A percentile compares a stretch with the other conserved stretches of the same genome.
Conservation (phyloP, 208 protist species). For the Trypanosoma scelopori region DNA sequence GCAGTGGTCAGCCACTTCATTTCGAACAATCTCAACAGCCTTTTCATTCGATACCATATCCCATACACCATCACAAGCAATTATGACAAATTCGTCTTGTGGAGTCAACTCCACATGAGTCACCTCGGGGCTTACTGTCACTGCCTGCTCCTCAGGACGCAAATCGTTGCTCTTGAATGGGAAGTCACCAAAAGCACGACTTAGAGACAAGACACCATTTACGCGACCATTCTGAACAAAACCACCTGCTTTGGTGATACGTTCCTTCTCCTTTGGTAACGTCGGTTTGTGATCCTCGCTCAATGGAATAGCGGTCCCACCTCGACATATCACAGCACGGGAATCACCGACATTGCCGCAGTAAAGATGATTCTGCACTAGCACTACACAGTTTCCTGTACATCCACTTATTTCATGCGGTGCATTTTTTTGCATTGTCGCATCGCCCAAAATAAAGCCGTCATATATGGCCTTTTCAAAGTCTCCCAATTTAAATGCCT, state of each 20-base stretch:
- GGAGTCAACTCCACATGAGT: slow-evolving; percentile 74
- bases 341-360: slow-evolving; percentile 95
- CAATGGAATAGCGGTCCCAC: slow-evolving; percentile 86
- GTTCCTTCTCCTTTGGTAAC: slow-evolving; percentile 71
- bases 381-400: slow-evolving; percentile 78
- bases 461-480: slow-evolving; percentile 71
- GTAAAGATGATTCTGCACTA: slow-evolving; percentile 90
- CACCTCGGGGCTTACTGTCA: slow-evolving; percentile 76
- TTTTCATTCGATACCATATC: slow-evolving; percentile 91
- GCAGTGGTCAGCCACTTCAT: slow-evolving; percentile 79
- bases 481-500: slow-evolving; percentile 55
- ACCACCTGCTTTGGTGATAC: slow-evolving; percentile 87
- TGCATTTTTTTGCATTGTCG: slow-evolving; percentile 64
- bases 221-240: slow-evolving; percentile 92
- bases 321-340: slow-evolving; percentile 83
- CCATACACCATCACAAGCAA: slow-evolving; percentile 94
- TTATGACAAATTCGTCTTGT: slow-evolving; percentile 90
- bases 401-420: slow-evolving; percentile 80
- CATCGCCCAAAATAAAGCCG: slow-evolving; percentile 72
- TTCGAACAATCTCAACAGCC: slow-evolving; percentile 87
- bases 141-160: slow-evolving; percentile 73
- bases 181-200: slow-evolving; percentile 94
- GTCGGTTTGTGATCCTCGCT: slow-evolving; percentile 95
- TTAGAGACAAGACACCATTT: slow-evolving; percentile 94
- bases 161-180: slow-evolving; percentile 82